These are phyloP conservation scores for Tylopilus sp. DNA, from an alignment of 1,284 basidiomycete genomes.

Conservation along the genomic window DNA sequence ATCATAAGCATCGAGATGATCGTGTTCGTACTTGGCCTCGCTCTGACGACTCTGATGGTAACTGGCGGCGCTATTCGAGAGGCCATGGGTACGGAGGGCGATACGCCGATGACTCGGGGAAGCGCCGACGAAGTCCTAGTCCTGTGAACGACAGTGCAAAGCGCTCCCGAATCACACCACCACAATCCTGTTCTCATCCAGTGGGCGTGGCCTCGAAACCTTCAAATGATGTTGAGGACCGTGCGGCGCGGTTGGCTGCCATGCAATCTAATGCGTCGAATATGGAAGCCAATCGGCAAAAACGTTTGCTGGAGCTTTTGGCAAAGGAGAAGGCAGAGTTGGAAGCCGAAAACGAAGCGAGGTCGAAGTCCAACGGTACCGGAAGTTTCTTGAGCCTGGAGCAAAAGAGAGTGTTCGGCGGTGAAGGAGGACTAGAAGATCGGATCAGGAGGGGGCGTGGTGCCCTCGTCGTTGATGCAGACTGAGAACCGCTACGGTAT, in stretches of 20 bases:
- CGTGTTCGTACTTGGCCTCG: conserved; percentile 36
- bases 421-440: conserved; percentile 69
- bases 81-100: conserved; percentile 19
- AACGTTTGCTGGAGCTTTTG: conserved; percentile 56
- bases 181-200: conserved; percentile 24
- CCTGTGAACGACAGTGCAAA: conserved; percentile 34
- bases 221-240: conserved; percentile 45
- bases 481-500: conserved; percentile 31
- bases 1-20: conserved; percentile 26
- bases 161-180: conserved; percentile 40
- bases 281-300: conserved; percentile 63
- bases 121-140: conserved; percentile 48
- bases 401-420: conserved; percentile 74
- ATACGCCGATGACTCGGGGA: conserved; percentile 31
- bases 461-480: conserved; percentile 56
- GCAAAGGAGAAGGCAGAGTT: conserved; percentile 70
- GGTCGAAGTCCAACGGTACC: conserved; percentile 65
- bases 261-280: conserved; percentile 72
- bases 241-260: conserved; percentile 78
- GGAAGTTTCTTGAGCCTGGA: conserved; percentile 68
- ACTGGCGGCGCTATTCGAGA: conserved; percentile 27
- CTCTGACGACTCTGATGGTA: conserved; percentile 48
- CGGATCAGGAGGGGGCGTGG: conserved; percentile 63
- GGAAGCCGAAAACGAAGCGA: conserved; percentile 56
- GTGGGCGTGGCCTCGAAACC: conserved; percentile 20